Conservation (phyloP, 768 basidiomycete species). For the Lyophyllum shimeji region DNA sequence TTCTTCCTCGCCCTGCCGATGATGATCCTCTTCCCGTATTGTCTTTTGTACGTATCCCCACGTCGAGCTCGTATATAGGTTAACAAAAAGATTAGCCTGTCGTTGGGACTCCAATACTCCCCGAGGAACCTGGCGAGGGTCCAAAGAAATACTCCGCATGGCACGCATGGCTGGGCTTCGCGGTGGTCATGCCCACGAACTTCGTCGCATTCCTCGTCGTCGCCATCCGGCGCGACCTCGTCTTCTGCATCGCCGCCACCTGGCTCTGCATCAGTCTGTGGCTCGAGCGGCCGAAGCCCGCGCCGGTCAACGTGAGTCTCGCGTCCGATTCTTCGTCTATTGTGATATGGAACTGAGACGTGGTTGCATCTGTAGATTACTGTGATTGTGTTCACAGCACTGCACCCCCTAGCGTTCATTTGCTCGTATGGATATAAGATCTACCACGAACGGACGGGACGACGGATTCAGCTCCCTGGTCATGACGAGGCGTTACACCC, state of each 20-base stretch:
- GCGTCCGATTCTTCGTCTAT: neutral
- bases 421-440: constrained; percentile 45
- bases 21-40: constrained; percentile 55
- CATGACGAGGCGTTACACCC: too few relatives aligned
- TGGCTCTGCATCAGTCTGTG: constrained; percentile 75
- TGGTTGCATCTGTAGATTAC: constrained; percentile 45
- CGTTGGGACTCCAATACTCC: constrained; percentile 63
- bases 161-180: constrained; percentile 75
- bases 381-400: constrained; percentile 58
- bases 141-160: constrained; percentile 52
- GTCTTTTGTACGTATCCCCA: constrained; percentile 49
- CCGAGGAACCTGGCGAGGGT: constrained; percentile 38
- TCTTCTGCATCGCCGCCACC: constrained; percentile 73
- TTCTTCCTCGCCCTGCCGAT: constrained; percentile 62
- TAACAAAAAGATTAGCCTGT: constrained; percentile 45
- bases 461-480: too few relatives aligned
- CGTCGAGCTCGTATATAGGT: neutral
- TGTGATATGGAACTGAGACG: neutral
- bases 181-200: constrained; percentile 66
- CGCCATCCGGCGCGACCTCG: constrained; percentile 59
- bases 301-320: constrained; percentile 58
- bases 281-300: constrained; percentile 59
- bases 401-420: constrained; percentile 64
- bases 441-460: too few relatives aligned
- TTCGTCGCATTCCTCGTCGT: constrained; percentile 55